A percentile compares a stretch with the other conserved stretches of the same genome.
Evolutionary conservation across 1,284 basidiomycete species (phyloP).

Genomic region (Leccinum laetum): DNA sequence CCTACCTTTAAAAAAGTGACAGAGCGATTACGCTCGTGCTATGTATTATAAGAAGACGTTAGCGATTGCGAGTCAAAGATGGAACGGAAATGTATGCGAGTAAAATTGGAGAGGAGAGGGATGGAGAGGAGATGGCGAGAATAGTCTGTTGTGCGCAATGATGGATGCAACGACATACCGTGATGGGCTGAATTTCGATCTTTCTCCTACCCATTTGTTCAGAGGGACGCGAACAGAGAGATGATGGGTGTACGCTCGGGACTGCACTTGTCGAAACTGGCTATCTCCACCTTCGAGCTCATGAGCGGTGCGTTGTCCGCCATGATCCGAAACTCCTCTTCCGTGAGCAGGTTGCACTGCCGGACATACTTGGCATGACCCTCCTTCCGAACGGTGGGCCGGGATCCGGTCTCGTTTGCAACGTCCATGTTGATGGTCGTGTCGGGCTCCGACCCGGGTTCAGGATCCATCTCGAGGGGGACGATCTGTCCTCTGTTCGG

Average conservation of each 20-base stretch:
- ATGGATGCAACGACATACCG: slow-evolving; percentile 45
- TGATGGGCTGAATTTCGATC: slow-evolving; percentile 88
- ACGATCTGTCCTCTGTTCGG: too few species aligned
- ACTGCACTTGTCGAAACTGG: too few species aligned
- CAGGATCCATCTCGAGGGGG: too few species aligned
- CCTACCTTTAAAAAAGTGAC: slow-evolving; percentile 89
- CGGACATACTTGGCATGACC: too few species aligned
- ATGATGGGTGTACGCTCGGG: slow-evolving; percentile 20
- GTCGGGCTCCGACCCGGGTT: too few species aligned
- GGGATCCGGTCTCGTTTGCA: too few species aligned
- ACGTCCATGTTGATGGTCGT: too few species aligned
- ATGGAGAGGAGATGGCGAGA: slow-evolving; percentile 23
- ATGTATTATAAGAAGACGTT: slow-evolving; percentile 32
- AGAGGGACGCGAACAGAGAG: slow-evolving; percentile 12
- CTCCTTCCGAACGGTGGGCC: too few species aligned
- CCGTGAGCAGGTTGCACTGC: too few species aligned
- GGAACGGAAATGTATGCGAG: slow-evolving; percentile 23
- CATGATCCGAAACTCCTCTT: too few species aligned
- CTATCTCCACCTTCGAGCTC: too few species aligned
- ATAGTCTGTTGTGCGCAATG: slow-evolving; percentile 24
- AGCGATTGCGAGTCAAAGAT: slow-evolving; percentile 30
- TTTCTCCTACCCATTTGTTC: slow-evolving; percentile 79
- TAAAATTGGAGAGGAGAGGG: slow-evolving; percentile 30
- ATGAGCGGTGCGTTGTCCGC: too few species aligned
- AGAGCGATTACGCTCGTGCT: slow-evolving; percentile 90